phyloP scores from a whole-genome alignment of 179 eudicot genomes.

The Gypsophila paniculata region DNA sequence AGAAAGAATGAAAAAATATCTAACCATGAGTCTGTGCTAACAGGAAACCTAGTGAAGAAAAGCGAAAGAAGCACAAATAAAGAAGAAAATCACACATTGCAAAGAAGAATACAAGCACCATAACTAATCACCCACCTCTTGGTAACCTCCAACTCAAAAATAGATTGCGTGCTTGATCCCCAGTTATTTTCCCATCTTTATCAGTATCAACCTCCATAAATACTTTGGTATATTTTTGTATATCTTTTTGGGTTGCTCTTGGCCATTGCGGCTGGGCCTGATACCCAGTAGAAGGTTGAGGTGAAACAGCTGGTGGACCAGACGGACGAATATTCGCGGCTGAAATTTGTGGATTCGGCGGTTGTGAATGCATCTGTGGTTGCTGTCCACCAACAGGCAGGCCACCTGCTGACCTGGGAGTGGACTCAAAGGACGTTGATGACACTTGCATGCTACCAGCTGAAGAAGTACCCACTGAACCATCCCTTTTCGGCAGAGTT shows the following conservation, averaged over 20 bases:
- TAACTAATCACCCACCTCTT: slow-evolving; percentile 49
- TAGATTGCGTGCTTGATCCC: slow-evolving; percentile 83
- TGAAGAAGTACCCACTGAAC: slow-evolving; percentile 18
- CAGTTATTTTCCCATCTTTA: slow-evolving; percentile 91
- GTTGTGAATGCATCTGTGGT: slow-evolving; percentile 38
- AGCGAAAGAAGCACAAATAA: slow-evolving; percentile 1
- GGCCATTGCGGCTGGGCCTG: slow-evolving; percentile 82
- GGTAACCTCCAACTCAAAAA: slow-evolving; percentile 93
- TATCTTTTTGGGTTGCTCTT: slow-evolving; percentile 66
- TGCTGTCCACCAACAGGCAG: slow-evolving; percentile 44
- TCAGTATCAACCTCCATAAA: slow-evolving; percentile 91
- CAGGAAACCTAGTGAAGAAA: neutral
- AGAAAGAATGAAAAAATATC: neutral
- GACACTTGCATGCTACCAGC: slow-evolving; percentile 23
- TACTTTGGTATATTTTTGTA: slow-evolving; percentile 90
- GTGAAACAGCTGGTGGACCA: slow-evolving; percentile 42
- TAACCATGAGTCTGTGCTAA: neutral
- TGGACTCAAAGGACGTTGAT: slow-evolving; percentile 13
- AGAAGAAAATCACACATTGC: neutral
- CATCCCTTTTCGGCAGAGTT: slow-evolving; percentile 25
- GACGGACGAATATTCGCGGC: slow-evolving; percentile 31
- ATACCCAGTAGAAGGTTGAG: slow-evolving; percentile 43
- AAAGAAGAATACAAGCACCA: neutral
- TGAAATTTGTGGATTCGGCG: slow-evolving; percentile 46
- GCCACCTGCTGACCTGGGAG: slow-evolving; percentile 37